phyloP scores from a whole-genome alignment of 2,329 filamentous ascomycete species.

The Tolypocladium ovalisporum region DNA sequence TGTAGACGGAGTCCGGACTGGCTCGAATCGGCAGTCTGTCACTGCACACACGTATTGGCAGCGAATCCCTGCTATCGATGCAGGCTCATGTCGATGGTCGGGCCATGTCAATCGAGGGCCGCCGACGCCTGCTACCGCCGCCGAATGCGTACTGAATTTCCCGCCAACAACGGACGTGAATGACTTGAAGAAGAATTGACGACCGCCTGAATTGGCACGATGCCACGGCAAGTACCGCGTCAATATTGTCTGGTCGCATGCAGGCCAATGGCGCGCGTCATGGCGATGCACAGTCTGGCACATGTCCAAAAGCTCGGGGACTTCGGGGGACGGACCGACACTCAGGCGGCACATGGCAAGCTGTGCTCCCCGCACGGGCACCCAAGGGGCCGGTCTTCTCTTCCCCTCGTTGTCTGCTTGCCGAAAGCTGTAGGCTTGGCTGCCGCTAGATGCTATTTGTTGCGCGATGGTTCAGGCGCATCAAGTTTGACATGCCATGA shows the following conservation, averaged over 20 bases:
- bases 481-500: background rate
- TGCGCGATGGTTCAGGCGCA: too few species aligned
- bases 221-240: background rate
- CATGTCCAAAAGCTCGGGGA: background rate
- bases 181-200: background rate
- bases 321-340: background rate
- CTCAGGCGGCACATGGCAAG: background rate
- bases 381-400: background rate
- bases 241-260: background rate
- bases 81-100: background rate
- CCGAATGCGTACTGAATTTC: too few species aligned
- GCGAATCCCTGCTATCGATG: background rate
- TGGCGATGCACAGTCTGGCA: background rate
- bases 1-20: background rate
- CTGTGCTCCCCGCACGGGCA: background rate
- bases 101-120: background rate
- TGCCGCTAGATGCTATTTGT: background rate
- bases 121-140: background rate
- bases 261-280: background rate
- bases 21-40: background rate
- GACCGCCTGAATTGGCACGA: background rate
- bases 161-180: background rate
- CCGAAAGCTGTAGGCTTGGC: background rate
- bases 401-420: too few species aligned
- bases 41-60: background rate